Conservation (phyloP, 202 grass and related monocot species). For the Cymbopogon flexuosus region DNA sequence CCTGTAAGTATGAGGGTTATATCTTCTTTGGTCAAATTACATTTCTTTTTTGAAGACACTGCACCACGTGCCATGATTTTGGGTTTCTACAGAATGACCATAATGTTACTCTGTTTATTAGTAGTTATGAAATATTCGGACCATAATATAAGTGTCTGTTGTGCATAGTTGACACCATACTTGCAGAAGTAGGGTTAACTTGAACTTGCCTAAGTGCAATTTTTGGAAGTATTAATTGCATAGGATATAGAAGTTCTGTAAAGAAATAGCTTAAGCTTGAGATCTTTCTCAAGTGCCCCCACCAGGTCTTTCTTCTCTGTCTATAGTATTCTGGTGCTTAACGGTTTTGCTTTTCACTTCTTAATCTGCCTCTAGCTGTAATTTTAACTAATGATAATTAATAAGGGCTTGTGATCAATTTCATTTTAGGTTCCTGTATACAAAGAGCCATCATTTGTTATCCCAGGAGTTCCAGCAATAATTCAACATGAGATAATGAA, state of each 20-base stretch:
- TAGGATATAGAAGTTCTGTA: neutral
- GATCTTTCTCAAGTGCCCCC: neutral
- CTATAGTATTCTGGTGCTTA: neutral
- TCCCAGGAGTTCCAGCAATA: slow-evolving; percentile 76
- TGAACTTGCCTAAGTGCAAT: neutral
- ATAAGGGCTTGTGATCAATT: slow-evolving; percentile 2
- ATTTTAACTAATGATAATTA: slow-evolving; percentile 30
- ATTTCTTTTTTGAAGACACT: neutral
- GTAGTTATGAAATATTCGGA: neutral
- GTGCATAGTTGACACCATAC: neutral
- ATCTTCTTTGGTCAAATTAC: slow-evolving; percentile 15
- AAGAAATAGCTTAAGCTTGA: neutral
- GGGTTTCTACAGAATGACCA: neutral
- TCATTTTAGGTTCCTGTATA: slow-evolving; percentile 65
- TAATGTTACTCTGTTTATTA: slow-evolving; percentile 1
- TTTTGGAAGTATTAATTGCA: neutral
- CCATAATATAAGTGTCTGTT: neutral
- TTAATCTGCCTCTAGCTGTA: neutral
- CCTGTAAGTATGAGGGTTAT: slow-evolving; percentile 59
- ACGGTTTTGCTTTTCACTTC: neutral
- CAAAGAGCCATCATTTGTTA: slow-evolving; percentile 69
- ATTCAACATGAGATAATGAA: slow-evolving; percentile 96
- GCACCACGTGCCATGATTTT: neutral
- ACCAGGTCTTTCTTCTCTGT: neutral
- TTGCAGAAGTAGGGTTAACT: neutral